Percentiles rank a stretch among this genome's conserved stretches.
phyloP scores from a whole-genome alignment of 2,329 filamentous ascomycete species.

The Leptosphaerulina australis region DNA sequence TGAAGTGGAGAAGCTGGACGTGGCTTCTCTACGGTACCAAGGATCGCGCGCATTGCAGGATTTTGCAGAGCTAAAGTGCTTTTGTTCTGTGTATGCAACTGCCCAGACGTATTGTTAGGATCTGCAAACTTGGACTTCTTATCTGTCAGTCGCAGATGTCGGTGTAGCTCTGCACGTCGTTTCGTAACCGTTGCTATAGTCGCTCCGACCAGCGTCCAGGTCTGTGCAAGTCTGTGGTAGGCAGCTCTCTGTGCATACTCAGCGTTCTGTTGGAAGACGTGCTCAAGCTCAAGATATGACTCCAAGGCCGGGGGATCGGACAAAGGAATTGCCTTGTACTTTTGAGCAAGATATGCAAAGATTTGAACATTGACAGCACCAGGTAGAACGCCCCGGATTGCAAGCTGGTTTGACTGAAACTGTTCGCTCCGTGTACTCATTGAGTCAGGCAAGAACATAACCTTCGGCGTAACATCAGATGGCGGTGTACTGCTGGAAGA shows the following conservation, averaged over 20 bases:
- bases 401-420: conserved; percentile 53
- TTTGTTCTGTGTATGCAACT: conserved; percentile 33
- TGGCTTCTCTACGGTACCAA: conserved; percentile 42
- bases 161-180: conserved; percentile 44
- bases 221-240: conserved; percentile 60
- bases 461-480: conserved; percentile 52
- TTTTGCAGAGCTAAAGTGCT: conserved; percentile 30
- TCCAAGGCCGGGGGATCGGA: conserved; percentile 48
- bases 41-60: conserved; percentile 43
- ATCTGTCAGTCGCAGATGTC: conserved; percentile 31
- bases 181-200: conserved; percentile 58
- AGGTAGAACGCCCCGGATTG: conserved; percentile 56
- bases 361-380: conserved; percentile 49
- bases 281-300: conserved; percentile 44
- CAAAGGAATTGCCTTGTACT: conserved; percentile 51
- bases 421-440: conserved; percentile 52
- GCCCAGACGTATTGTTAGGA: conserved; percentile 15
- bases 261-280: conserved; percentile 61
- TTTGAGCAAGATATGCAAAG: conserved; percentile 52
- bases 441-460: conserved; percentile 59
- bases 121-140: conserved; percentile 23
- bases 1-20: conserved; percentile 22
- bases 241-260: conserved; percentile 58
- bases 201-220: conserved; percentile 63
- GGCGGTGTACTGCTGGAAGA: conserved; percentile 62